phyloP scores from a whole-genome alignment of 305 asterid species.

The Fraxinus nigra region DNA sequence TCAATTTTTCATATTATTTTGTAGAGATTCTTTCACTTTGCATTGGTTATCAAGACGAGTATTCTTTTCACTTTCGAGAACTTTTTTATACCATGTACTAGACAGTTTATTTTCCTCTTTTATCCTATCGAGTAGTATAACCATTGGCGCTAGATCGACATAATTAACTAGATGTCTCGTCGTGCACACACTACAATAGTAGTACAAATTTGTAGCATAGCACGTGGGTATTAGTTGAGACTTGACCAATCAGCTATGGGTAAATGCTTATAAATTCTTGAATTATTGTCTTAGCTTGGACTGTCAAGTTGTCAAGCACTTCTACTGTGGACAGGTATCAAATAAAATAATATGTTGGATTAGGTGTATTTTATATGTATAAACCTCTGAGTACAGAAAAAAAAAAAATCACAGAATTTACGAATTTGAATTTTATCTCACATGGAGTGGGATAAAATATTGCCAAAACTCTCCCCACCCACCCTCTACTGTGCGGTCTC shows the following conservation, averaged over 20 bases:
- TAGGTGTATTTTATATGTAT: conserved; percentile 34
- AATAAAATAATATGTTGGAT: conserved; percentile 31
- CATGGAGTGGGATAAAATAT: too few relatives aligned
- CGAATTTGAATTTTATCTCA: too few relatives aligned
- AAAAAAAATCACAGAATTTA: too few relatives aligned
- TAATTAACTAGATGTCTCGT: neutral
- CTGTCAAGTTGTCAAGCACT: conserved; percentile 21
- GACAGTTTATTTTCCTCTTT: neutral
- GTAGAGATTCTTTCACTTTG: neutral
- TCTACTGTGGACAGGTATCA: neutral
- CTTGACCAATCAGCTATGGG: neutral
- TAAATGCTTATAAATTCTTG: neutral
- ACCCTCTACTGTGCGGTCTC: too few relatives aligned
- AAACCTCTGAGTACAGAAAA: too few relatives aligned
- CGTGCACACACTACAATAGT: neutral
- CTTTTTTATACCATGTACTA: neutral
- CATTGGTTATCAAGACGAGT: conserved; percentile 3
- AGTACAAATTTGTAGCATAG: neutral
- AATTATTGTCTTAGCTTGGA: neutral
- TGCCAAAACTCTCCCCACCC: too few relatives aligned
- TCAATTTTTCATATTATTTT: neutral
- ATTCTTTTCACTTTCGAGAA: neutral
- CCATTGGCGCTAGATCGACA: neutral
- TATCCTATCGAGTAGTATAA: neutral
- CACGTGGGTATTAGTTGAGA: neutral